Percentiles rank a stretch among this genome's conserved stretches.
Conservation (phyloP, 768 basidiomycete genomes). For the Russula ochroleuca region DNA sequence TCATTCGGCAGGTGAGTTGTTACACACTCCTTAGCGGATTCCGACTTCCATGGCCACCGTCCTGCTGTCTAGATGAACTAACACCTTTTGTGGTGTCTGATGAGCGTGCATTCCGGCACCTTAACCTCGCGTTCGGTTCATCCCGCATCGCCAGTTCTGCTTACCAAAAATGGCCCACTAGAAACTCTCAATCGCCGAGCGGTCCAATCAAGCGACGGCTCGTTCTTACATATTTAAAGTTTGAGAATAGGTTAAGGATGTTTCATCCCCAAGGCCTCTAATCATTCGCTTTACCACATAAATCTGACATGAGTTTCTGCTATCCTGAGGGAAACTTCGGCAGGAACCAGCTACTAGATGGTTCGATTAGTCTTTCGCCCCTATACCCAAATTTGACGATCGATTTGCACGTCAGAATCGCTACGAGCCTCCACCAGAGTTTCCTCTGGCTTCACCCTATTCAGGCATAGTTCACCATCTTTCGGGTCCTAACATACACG, state of each 20-base stretch:
- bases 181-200: conserved; percentile 56
- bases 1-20: conserved; percentile 89
- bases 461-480: conserved; percentile 89
- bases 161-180: conserved; percentile 73
- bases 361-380: conserved; percentile 95
- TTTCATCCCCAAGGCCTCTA: conserved; percentile 41
- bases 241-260: conserved; percentile 82
- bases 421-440: conserved; percentile 95
- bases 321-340: conserved; percentile 83
- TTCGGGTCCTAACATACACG: conserved; percentile 84
- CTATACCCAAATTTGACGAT: conserved; percentile 94
- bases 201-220: conserved; percentile 48
- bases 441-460: conserved; percentile 93
- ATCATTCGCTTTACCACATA: conserved; percentile 81
- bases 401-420: conserved; percentile 96
- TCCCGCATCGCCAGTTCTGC: conserved; percentile 69
- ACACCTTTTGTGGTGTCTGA: conserved; percentile 83
- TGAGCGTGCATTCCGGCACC: conserved; percentile 79
- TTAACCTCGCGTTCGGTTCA: conserved; percentile 72
- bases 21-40: conserved; percentile 85
- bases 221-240: conserved; percentile 62
- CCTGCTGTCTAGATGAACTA: conserved; percentile 87
- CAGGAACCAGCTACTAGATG: conserved; percentile 92
- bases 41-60: conserved; percentile 84
- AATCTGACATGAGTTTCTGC: conserved; percentile 56